Conservation (phyloP, 192 early-diverging fungal species). For the Linnemannia zychae region DNA sequence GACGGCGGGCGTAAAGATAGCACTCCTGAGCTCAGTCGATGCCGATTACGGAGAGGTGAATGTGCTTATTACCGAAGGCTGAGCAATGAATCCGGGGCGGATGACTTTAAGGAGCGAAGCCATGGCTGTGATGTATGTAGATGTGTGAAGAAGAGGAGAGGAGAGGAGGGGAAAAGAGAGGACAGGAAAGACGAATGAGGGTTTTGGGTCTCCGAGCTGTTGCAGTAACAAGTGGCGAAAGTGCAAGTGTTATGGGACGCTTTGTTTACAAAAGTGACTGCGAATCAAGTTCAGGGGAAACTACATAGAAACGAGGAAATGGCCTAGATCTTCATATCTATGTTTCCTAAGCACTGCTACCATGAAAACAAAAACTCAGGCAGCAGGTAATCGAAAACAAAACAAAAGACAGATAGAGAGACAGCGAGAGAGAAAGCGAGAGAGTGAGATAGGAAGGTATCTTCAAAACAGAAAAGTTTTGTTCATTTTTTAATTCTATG, state of each 20-base stretch:
- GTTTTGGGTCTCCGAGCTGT: neutral
- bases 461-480: neutral
- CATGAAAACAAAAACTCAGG: too few species aligned
- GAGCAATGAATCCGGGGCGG: slow-evolving; percentile 40
- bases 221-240: neutral
- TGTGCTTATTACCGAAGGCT: slow-evolving; percentile 33
- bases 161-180: neutral
- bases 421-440: neutral
- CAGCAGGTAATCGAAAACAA: too few species aligned
- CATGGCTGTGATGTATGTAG: slow-evolving; percentile 9
- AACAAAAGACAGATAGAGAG: neutral
- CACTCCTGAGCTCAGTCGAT: too few species aligned
- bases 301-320: neutral
- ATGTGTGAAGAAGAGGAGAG: neutral
- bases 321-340: neutral
- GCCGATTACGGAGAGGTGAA: neutral
- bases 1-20: too few species aligned
- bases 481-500: slow-evolving; percentile 3
- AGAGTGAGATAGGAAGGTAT: neutral
- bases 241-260: neutral
- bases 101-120: slow-evolving; percentile 34
- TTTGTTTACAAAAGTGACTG: slow-evolving; percentile 6
- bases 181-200: neutral
- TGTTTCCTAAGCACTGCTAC: too few species aligned
- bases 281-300: neutral